phyloP scores from a whole-genome alignment of 805 yeast species.

The Pichia exigua region DNA sequence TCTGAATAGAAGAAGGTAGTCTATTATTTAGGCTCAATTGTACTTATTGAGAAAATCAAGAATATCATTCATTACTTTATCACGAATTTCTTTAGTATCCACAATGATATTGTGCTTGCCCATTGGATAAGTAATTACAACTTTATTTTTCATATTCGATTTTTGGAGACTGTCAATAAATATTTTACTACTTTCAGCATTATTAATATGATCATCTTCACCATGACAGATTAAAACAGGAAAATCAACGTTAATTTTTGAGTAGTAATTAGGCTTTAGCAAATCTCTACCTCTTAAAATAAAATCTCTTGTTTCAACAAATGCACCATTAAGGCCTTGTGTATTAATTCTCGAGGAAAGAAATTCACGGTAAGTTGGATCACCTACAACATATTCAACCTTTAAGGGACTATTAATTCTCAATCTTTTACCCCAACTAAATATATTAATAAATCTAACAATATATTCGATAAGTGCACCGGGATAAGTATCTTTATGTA shows the following conservation, averaged over 20 bases:
- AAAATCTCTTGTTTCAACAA: conserved; percentile 52
- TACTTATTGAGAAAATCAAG: conserved; percentile 29
- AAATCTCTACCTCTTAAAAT: conserved; percentile 52
- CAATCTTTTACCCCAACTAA: conserved; percentile 38
- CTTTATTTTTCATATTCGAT: conserved; percentile 23
- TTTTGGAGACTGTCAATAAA: conserved; percentile 30
- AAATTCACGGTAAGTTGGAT: conserved; percentile 38
- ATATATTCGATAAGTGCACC: conserved; percentile 32
- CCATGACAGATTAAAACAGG: conserved; percentile 60
- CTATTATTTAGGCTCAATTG: neutral
- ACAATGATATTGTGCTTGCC: conserved; percentile 40
- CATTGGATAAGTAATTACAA: conserved; percentile 15
- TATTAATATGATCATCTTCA: conserved; percentile 53
- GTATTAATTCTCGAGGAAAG: conserved; percentile 34
- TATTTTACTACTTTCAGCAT: conserved; percentile 36
- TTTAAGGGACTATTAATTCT: conserved; percentile 47
- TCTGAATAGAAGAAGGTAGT: too few species aligned
- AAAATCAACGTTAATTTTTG: conserved; percentile 31
- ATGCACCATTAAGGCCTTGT: conserved; percentile 44
- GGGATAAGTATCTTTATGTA: conserved; percentile 58
- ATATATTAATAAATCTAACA: conserved; percentile 34
- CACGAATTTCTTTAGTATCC: conserved; percentile 38
- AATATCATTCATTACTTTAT: conserved; percentile 28
- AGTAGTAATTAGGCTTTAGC: conserved; percentile 29
- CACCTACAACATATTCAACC: conserved; percentile 46